Evolutionary conservation across 139 green algal species (phyloP).

Genomic region (Eudorina sp.): DNA sequence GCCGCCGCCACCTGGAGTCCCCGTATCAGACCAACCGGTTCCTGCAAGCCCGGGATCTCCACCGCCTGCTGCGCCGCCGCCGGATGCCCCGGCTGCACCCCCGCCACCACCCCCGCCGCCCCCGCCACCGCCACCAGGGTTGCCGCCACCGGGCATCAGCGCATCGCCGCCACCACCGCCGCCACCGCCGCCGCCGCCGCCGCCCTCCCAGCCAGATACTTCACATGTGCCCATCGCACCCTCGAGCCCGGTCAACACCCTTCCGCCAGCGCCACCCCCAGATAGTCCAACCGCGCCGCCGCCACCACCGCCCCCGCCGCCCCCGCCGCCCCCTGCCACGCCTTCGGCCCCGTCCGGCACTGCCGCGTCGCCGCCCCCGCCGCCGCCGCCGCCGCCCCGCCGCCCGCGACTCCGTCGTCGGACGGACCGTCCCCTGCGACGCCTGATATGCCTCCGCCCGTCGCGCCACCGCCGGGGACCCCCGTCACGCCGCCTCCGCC

Average conservation of each 20-base stretch:
- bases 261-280: not conserved
- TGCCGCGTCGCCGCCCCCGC: not conserved
- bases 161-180: not conserved
- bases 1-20: not conserved
- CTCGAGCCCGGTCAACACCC: not conserved
- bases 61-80: not conserved
- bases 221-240: not conserved
- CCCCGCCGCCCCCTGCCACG: not conserved
- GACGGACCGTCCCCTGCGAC: not conserved
- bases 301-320: not conserved
- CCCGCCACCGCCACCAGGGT: not conserved
- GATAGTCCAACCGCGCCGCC: not conserved
- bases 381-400: not conserved
- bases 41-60: not conserved
- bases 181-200: not conserved
- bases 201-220: not conserved
- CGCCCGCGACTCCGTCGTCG: not conserved
- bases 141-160: not conserved
- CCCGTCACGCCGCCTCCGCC: not conserved
- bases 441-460: not conserved
- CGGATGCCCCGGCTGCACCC: not conserved
- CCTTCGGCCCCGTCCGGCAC: not conserved
- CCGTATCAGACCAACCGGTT: not conserved
- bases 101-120: not conserved
- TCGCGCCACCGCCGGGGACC: not conserved